Evolutionary conservation across 495 filamentous ascomycete genomes (phyloP).

Genomic region (Thermothielavioides terrestris): DNA sequence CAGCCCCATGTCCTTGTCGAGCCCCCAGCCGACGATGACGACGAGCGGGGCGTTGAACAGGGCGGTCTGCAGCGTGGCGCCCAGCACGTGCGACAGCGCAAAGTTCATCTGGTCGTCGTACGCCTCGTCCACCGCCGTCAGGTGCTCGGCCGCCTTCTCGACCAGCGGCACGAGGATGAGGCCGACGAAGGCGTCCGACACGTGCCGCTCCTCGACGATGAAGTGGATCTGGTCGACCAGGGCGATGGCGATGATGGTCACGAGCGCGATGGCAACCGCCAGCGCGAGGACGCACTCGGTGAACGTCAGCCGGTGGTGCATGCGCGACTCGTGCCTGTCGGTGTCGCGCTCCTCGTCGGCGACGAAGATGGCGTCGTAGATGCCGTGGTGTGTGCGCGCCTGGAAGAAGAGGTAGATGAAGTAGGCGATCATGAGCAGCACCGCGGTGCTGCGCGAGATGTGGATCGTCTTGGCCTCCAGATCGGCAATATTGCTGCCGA

Average conservation of each 20-base stretch:
- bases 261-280: constrained; percentile 56
- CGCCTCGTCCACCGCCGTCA: constrained; percentile 86
- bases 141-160: constrained; percentile 85
- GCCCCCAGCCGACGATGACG: constrained; percentile 79
- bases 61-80: constrained; percentile 81
- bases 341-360: constrained; percentile 62
- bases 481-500: constrained; percentile 33
- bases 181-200: constrained; percentile 75
- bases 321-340: constrained; percentile 56
- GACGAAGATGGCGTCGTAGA: constrained; percentile 57
- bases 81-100: constrained; percentile 81
- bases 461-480: constrained; percentile 41
- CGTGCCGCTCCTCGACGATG: constrained; percentile 53
- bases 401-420: constrained; percentile 74
- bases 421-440: constrained; percentile 75
- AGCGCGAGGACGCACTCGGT: constrained; percentile 66
- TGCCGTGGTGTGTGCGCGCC: constrained; percentile 68
- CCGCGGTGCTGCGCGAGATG: constrained; percentile 66
- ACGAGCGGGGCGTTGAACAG: constrained; percentile 80
- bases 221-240: constrained; percentile 71
- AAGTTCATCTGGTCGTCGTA: constrained; percentile 86
- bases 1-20: constrained; percentile 60
- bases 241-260: constrained; percentile 72
- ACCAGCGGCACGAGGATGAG: constrained; percentile 75
- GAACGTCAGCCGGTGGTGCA: constrained; percentile 66